Conservation (phyloP, 2,329 filamentous ascomycete genomes). For the Colletotrichum trifolii region DNA sequence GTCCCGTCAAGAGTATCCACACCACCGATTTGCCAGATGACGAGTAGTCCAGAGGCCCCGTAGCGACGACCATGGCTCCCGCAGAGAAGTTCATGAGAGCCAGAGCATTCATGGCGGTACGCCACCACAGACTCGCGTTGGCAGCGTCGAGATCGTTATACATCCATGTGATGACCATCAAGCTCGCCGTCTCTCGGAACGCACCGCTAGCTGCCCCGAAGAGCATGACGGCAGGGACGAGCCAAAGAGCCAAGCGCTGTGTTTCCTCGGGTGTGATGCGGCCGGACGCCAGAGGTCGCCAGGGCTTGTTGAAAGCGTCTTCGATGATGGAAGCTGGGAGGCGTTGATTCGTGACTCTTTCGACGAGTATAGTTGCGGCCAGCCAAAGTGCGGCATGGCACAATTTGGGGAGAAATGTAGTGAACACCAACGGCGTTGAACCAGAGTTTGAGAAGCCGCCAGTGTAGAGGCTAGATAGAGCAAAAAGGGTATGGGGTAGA, state of each 20-base stretch:
- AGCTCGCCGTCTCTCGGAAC: slow-evolving; percentile 42
- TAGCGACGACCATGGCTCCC: neutral
- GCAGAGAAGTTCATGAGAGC: neutral
- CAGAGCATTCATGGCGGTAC: neutral
- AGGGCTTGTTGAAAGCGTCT: slow-evolving; percentile 54
- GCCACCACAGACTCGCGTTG: slow-evolving; percentile 43
- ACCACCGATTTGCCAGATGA: neutral
- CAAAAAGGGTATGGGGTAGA: slow-evolving; percentile 45
- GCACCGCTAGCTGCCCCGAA: slow-evolving; percentile 36
- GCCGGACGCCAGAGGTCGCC: slow-evolving; percentile 44
- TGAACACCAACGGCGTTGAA: accelerated
- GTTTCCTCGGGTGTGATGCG: slow-evolving; percentile 42
- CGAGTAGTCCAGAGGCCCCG: neutral
- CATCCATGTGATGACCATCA: slow-evolving; percentile 48
- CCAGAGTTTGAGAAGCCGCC: neutral
- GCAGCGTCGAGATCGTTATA: slow-evolving; percentile 53
- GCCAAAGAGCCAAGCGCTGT: slow-evolving; percentile 39
- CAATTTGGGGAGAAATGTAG: neutral
- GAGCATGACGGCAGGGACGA: slow-evolving; percentile 38
- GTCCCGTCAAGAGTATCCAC: neutral
- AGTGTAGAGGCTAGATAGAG: slow-evolving; percentile 24
- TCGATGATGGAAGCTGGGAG: slow-evolving; percentile 46
- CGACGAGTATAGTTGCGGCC: neutral
- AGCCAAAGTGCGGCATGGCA: neutral
- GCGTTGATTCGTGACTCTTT: slow-evolving; percentile 51